Conservation (phyloP, 305 asterid genomes). For the Fraxinus xanthoxyloides region DNA sequence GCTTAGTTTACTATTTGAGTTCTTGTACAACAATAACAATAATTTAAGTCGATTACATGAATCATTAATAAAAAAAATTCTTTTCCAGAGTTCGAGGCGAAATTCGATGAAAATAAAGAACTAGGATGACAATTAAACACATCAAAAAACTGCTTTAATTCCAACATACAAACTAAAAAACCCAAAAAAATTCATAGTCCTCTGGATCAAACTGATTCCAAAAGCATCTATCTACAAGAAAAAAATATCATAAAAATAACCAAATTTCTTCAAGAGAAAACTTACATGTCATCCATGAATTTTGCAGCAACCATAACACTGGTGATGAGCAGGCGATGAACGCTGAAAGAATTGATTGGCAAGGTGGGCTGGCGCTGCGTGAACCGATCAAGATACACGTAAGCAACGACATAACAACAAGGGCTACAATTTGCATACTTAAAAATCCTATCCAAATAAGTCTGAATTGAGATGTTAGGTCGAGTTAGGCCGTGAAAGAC, state of each 20-base stretch:
- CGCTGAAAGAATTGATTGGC: slow-evolving; percentile 21
- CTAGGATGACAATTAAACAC: background rate
- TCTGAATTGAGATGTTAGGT: slow-evolving; percentile 5
- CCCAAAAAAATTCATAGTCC: background rate
- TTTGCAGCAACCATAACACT: slow-evolving; percentile 96
- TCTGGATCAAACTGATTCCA: background rate
- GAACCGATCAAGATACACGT: slow-evolving; percentile 28
- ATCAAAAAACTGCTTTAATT: background rate
- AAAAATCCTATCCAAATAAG: slow-evolving; percentile 19
- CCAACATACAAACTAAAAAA: background rate
- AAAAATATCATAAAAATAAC: background rate
- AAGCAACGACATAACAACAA: slow-evolving; percentile 17
- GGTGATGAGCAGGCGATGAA: slow-evolving; percentile 51
- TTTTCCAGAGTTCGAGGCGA: background rate
- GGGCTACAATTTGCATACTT: slow-evolving; percentile 29
- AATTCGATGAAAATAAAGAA: background rate
- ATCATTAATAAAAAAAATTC: background rate
- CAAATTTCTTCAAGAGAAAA: background rate
- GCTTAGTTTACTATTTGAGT: background rate
- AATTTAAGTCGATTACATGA: background rate
- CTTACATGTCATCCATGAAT: slow-evolving; percentile 97
- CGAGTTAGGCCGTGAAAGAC: slow-evolving; percentile 11
- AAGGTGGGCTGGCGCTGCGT: slow-evolving; percentile 13
- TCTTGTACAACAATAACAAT: background rate
- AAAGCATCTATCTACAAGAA: background rate